phyloP scores from a whole-genome alignment of 495 filamentous ascomycete species.

The Penicillium pulvis region DNA sequence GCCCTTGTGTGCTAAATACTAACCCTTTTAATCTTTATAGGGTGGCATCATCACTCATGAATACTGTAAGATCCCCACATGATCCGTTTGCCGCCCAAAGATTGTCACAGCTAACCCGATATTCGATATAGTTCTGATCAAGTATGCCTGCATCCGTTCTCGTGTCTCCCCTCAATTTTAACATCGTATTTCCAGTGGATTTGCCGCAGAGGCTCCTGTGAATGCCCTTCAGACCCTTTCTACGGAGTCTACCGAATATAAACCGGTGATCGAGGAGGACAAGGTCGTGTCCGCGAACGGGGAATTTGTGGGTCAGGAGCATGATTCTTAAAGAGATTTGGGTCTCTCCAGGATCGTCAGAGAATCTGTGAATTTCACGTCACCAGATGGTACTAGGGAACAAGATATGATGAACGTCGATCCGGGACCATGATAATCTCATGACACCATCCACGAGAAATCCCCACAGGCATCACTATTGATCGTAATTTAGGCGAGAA shows the following conservation, averaged over 20 bases:
- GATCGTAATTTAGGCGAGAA: neutral
- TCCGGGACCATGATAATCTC: neutral
- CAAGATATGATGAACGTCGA: neutral
- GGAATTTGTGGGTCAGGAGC: slow-evolving; percentile 20
- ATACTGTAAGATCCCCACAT: slow-evolving; percentile 45
- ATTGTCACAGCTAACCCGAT: slow-evolving; percentile 16
- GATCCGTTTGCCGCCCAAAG: neutral
- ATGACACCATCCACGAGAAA: neutral
- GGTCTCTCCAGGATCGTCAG: neutral
- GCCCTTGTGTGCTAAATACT: neutral
- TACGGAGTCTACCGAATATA: slow-evolving; percentile 62
- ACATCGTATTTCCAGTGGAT: slow-evolving; percentile 59
- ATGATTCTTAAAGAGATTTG: neutral
- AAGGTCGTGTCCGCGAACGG: slow-evolving; percentile 53
- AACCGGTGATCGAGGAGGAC: slow-evolving; percentile 77
- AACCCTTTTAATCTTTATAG: slow-evolving; percentile 13
- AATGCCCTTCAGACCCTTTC: slow-evolving; percentile 71
- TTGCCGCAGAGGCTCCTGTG: slow-evolving; percentile 70
- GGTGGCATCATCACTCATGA: slow-evolving; percentile 52
- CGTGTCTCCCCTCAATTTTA: neutral
- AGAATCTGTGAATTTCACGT: neutral
- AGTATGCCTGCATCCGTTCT: slow-evolving; percentile 30
- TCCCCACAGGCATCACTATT: neutral
- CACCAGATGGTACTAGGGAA: neutral
- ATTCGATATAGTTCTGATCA: slow-evolving; percentile 48